Base-by-base conservation (phyloP, 192 early-diverging fungal species). In the Coemansia sp. region DNA sequence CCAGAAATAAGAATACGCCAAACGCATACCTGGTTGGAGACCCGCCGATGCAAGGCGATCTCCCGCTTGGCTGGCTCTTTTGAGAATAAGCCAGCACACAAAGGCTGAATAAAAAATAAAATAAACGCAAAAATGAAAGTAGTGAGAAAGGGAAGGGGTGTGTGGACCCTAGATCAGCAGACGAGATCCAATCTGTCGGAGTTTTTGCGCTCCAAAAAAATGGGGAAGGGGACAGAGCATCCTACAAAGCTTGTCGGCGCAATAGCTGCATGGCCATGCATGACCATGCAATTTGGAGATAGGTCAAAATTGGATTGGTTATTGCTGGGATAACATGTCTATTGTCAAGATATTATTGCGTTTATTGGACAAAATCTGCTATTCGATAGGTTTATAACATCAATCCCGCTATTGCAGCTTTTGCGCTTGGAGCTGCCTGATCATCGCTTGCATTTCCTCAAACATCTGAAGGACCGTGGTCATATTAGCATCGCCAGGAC, bases 401-500 rank as follows among this genome's bases (percentile, higher is more conserved):
- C 34, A 36, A 15, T 41, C 39, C 3, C 10, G 39, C 65, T 42
- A 50, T 21, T 31, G 31, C 51, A 9, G 58, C 57, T 57, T 59
- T 39, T 77, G 70, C 23, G 57, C 38, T 44, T 79, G 72, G 41
- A 79, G 53, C 32, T 70, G 68, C 10, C 77, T 62, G 57, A 79
- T 61, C 72, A 79, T 63, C 59, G 63, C 38, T 27, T 79, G 72
- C 68, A 70, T 79, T 31, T 79, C 77, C 29, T 73, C 67, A 37
- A 79, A 74, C 68, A 67, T 74, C 11, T 63, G 67, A 63, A 79
- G 44, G n/a, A 79, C 72, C 32, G 36, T 21, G 17, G 62, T 46
- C 68, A 80, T 75, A 34, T 62, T 66, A 5, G 68, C 64, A 3
- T 68, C 58, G 10, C 55, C 65, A 17, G 21, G 19, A 25, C 12